phyloP scores from a whole-genome alignment of 257 asterid species.

The Solanum arcanum region DNA sequence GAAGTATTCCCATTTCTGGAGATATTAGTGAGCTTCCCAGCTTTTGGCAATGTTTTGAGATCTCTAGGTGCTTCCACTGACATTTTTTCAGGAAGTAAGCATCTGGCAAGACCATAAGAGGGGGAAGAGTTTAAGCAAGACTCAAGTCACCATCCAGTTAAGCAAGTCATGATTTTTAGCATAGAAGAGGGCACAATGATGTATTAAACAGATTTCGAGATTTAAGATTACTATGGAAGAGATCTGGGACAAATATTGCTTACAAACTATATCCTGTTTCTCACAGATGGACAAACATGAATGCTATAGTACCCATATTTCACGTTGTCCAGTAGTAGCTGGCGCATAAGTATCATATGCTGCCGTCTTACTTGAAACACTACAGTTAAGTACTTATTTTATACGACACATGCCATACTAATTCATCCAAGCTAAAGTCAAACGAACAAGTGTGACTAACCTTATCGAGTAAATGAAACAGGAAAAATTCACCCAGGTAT shows the following conservation, averaged over 20 bases:
- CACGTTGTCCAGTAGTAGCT: not conserved
- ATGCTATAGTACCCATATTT: not conserved
- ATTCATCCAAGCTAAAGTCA: not conserved
- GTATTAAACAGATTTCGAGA: not conserved
- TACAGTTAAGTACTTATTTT: not conserved
- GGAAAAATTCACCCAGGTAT: not conserved
- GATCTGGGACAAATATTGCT: not conserved
- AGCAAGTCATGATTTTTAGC: not conserved
- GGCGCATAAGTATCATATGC: not conserved
- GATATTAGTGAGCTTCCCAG: constrained; percentile 33
- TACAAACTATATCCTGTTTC: not conserved
- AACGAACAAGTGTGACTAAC: not conserved
- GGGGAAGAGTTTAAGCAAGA: not conserved
- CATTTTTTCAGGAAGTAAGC: constrained; percentile 17
- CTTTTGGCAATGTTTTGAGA: constrained; percentile 28
- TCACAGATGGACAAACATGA: not conserved
- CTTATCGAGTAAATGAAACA: not conserved
- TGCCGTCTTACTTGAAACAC: not conserved
- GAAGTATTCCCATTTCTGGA: constrained; percentile 27
- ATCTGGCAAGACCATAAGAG: not conserved
- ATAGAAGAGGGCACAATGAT: not conserved
- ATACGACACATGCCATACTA: not conserved
- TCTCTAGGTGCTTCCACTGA: constrained; percentile 43
- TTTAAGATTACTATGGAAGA: not conserved
- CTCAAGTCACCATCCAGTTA: not conserved